phyloP scores from a whole-genome alignment of 352 stramenopile species.

The Globisporangium rhizosaccharum region DNA sequence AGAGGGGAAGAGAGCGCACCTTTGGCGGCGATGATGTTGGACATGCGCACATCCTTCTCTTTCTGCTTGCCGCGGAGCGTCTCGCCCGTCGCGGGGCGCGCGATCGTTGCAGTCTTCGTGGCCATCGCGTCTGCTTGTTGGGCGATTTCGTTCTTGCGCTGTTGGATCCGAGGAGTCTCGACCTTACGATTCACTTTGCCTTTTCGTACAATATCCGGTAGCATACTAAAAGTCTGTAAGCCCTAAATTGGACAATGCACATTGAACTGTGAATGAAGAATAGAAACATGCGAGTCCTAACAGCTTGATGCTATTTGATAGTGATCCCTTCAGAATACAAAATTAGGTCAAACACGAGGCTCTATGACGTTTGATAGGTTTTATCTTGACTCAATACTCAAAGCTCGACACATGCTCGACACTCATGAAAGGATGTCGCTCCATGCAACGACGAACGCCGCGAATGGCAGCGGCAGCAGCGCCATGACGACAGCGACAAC shows the following conservation, averaged over 20 bases:
- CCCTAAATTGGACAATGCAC: no score
- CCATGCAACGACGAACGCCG: not conserved
- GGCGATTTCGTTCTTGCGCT: not conserved
- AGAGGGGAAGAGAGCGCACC: conserved; percentile 33
- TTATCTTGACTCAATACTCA: not conserved
- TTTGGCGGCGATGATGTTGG: conserved; percentile 98
- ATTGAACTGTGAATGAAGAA: no score
- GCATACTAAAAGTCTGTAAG: no score
- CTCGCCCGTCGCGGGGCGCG: conserved; percentile 53
- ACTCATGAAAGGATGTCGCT: not conserved
- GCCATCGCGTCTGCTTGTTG: conserved; percentile 12
- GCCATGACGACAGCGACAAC: not conserved
- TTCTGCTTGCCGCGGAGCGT: conserved; percentile 90
- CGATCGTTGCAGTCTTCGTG: conserved; percentile 46
- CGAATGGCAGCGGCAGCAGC: not conserved
- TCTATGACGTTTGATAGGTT: not conserved
- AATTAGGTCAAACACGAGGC: no score
- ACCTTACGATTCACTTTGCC: no score
- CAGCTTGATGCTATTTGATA: no score
- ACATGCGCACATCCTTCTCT: conserved; percentile 97
- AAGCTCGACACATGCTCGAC: not conserved
- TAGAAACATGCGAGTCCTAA: no score
- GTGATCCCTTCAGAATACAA: no score
- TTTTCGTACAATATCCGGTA: no score
- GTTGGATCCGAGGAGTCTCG: no score